A percentile compares a stretch with the other conserved stretches of the same genome.
Evolutionary conservation across 257 asterid genomes (phyloP).

Genomic region (Voacanga thouarsii): DNA sequence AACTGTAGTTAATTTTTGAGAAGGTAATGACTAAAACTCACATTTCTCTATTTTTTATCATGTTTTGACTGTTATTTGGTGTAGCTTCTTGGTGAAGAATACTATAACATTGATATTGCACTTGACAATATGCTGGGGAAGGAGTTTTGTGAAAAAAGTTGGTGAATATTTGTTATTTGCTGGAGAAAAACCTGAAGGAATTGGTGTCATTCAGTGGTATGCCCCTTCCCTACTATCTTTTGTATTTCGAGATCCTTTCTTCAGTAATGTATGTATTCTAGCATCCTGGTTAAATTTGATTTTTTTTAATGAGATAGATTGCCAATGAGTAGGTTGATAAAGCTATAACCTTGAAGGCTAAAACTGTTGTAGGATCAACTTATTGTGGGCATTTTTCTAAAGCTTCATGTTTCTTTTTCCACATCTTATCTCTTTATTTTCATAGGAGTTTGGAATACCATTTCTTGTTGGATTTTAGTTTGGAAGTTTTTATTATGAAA

Average conservation of each 20-base stretch:
- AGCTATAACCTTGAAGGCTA: not conserved
- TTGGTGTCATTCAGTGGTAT: conserved; percentile 70
- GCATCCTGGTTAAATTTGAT: not conserved
- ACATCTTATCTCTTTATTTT: not conserved
- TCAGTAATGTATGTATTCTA: not conserved
- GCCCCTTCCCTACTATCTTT: not conserved
- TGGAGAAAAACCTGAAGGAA: conserved; percentile 62
- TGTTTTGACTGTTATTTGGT: conserved; percentile 9
- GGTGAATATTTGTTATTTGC: conserved; percentile 55
- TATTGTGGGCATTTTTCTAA: not conserved
- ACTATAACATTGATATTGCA: conserved; percentile 85
- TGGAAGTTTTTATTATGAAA: not conserved
- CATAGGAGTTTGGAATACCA: not conserved
- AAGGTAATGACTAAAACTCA: not conserved
- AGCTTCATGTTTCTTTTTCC: not conserved
- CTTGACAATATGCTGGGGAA: conserved; percentile 78
- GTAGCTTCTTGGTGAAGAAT: conserved; percentile 88
- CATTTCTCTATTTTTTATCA: not conserved
- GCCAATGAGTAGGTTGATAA: not conserved
- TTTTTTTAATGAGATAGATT: not conserved
- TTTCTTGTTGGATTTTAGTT: not conserved
- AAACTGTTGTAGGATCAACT: not conserved
- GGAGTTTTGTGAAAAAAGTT: conserved; percentile 84
- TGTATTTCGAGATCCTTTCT: not conserved
- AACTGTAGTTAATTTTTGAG: not conserved